These are phyloP conservation scores for Hypholoma fasciculare DNA, from an alignment of 768 basidiomycete genomes.

Conservation along the genomic window DNA sequence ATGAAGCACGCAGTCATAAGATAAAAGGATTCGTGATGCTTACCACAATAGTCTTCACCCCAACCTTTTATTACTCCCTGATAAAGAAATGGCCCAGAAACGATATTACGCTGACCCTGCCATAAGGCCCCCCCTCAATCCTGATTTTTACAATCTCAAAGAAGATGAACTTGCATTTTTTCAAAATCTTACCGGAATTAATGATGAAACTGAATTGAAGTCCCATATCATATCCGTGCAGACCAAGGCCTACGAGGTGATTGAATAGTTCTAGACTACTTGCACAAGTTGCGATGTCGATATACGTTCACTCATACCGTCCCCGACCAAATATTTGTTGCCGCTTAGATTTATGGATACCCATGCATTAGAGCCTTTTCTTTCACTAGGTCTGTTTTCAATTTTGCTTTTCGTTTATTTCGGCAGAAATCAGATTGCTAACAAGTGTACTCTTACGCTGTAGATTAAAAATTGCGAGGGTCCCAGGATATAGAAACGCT, in stretches of 20 bases:
- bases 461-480: constrained; percentile 29
- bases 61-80: no score
- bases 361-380: neutral
- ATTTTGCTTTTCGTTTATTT: neutral
- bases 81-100: neutral
- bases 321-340: no score
- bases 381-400: neutral
- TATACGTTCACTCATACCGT: no score
- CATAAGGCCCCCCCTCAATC: neutral
- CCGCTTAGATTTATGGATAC: neutral
- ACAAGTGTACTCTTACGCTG: neutral
- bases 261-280: no score
- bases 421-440: neutral
- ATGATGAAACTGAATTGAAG: neutral
- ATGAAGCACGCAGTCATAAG: no score
- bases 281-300: no score
- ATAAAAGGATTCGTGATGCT: no score
- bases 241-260: neutral
- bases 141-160: neutral
- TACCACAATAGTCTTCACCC: no score
- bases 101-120: neutral
- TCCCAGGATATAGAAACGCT: constrained; percentile 32
- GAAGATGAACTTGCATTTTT: neutral
- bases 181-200: neutral
- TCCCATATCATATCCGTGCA: neutral